phyloP scores from a whole-genome alignment of 208 protist species.

The Leptomonas pyrrhocoris region DNA sequence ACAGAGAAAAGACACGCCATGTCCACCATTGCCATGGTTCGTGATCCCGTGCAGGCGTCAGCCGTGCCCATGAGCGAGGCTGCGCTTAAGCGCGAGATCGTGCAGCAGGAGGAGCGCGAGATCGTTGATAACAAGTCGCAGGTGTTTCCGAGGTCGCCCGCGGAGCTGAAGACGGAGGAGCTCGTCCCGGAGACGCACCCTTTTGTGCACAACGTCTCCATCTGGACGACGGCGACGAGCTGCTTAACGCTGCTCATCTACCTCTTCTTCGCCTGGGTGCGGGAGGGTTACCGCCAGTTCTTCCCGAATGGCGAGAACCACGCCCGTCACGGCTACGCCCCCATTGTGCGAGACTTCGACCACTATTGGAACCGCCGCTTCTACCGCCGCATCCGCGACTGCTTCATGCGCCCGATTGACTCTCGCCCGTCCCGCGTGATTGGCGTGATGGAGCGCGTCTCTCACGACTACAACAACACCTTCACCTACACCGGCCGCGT shows the following conservation, averaged over 20 bases:
- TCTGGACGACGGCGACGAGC: conserved; percentile 46
- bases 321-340: conserved; percentile 88
- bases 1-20: conserved; percentile 2
- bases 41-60: conserved; percentile 15
- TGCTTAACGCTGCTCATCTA: conserved; percentile 71
- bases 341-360: conserved; percentile 95
- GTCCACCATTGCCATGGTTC: conserved; percentile 21
- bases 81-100: conserved; percentile 28
- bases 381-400: conserved; percentile 92
- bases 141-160: conserved; percentile 22
- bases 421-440: conserved; percentile 92
- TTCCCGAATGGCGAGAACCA: conserved; percentile 38
- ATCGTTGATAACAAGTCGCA: conserved; percentile 34
- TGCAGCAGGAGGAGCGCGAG: conserved; percentile 20
- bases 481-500: conserved; percentile 87
- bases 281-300: conserved; percentile 61
- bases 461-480: conserved; percentile 86
- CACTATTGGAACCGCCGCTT: conserved; percentile 94
- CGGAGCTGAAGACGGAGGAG: conserved; percentile 13
- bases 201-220: conserved; percentile 46
- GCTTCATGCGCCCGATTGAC: conserved; percentile 92
- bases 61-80: conserved; percentile 21
- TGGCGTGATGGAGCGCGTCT: conserved; percentile 91
- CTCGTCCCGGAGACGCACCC: conserved; percentile 11
- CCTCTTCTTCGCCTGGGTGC: conserved; percentile 48